A percentile compares a stretch with the other conserved stretches of the same genome.
These are phyloP conservation scores for Mercurialis annua DNA, from an alignment of 345 rosid genomes.

Conservation along the genomic window DNA sequence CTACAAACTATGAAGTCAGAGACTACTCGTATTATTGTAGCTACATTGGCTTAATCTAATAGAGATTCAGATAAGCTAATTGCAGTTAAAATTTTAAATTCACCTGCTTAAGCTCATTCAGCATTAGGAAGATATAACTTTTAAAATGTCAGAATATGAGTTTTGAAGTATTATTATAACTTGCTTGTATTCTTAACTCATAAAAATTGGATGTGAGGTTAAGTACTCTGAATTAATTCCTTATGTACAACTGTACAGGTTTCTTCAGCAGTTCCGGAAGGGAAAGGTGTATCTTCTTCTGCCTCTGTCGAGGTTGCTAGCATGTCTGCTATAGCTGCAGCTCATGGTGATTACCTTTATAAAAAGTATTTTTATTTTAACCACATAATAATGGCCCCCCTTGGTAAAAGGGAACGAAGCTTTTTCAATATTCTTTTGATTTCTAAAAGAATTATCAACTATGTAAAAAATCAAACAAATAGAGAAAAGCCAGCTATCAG, in stretches of 20 bases:
- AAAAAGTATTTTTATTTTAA: not conserved
- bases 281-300: conserved; percentile 99
- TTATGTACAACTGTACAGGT: conserved; percentile 51
- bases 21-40: no score
- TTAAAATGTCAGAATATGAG: no score
- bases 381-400: not conserved
- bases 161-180: no score
- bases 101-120: not conserved
- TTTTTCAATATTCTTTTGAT: not conserved
- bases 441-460: not conserved
- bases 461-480: not conserved
- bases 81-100: not conserved
- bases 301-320: conserved; percentile 97
- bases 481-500: not conserved
- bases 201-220: no score
- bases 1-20: no score
- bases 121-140: no score
- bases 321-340: conserved; percentile 97
- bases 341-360: conserved; percentile 56
- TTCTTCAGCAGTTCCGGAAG: conserved; percentile 97
- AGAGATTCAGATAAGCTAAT: not conserved
- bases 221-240: not conserved
- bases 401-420: not conserved
- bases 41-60: no score
- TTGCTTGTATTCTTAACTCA: no score